Conservation (phyloP, 768 basidiomycete genomes). For the Gelatoporia subvermispora region DNA sequence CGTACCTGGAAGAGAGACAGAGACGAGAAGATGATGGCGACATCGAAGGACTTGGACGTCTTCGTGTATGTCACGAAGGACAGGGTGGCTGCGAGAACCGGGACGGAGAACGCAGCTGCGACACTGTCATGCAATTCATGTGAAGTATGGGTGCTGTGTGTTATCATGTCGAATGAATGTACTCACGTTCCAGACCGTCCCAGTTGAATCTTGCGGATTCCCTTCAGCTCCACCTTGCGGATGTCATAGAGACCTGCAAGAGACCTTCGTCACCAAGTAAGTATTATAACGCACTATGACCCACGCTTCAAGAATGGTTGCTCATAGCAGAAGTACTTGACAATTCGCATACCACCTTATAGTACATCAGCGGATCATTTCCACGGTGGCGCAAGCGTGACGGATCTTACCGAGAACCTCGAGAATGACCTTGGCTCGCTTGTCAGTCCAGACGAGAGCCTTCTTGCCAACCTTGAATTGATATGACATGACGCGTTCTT, state of each 20-base stretch:
- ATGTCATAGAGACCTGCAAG: conserved; percentile 47
- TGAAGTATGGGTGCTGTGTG: conserved; percentile 1
- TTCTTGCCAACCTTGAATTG: conserved; percentile 48
- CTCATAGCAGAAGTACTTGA: conserved; percentile 77
- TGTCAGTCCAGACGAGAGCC: conserved; percentile 60
- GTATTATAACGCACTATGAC: conserved; percentile 12
- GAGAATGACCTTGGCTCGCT: conserved; percentile 56
- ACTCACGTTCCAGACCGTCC: conserved; percentile 59
- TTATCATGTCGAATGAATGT: conserved; percentile 40
- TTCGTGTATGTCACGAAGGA: conserved; percentile 63
- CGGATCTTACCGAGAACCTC: conserved; percentile 49
- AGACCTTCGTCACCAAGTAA: background rate
- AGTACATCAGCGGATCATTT: background rate
- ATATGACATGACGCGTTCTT: conserved; percentile 57
- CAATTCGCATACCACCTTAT: conserved; percentile 67
- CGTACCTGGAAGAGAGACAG: conserved; percentile 53
- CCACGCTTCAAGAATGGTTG: conserved; percentile 58
- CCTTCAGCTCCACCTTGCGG: conserved; percentile 50
- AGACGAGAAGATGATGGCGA: conserved; percentile 64
- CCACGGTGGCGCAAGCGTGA: background rate
- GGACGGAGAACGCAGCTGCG: conserved; percentile 53
- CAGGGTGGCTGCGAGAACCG: conserved; percentile 61
- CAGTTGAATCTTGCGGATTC: conserved; percentile 52
- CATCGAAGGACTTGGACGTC: conserved; percentile 49
- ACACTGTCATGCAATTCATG: conserved; percentile 29